phyloP scores from a whole-genome alignment of 177 flowering plant genomes.

The Vitis hybrid region DNA sequence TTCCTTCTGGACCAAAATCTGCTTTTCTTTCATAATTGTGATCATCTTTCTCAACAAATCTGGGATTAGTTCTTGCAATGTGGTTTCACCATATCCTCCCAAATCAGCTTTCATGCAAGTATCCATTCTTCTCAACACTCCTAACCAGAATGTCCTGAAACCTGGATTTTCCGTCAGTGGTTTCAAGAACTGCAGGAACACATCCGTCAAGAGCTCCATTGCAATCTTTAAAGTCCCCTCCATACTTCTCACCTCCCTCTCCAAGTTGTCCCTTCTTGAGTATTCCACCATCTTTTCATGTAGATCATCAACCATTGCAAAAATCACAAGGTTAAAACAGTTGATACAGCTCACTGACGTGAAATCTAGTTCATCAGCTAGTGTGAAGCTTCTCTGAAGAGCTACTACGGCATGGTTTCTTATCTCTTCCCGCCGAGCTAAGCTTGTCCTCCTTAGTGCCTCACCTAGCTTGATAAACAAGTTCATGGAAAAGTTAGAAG shows the following conservation, averaged over 20 bases:
- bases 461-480: conserved; percentile 73
- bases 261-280: conserved; percentile 71
- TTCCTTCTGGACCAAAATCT: conserved; percentile 51
- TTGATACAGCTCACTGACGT: conserved; percentile 46
- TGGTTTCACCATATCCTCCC: conserved; percentile 51
- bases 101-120: conserved; percentile 88
- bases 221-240: conserved; percentile 70
- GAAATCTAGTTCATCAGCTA: conserved; percentile 63
- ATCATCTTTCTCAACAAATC: conserved; percentile 65
- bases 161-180: conserved; percentile 48
- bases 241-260: conserved; percentile 77
- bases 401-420: conserved; percentile 69
- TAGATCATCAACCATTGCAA: conserved; percentile 90
- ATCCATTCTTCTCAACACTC: conserved; percentile 85
- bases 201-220: conserved; percentile 72
- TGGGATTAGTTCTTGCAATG: conserved; percentile 50
- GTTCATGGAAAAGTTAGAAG: conserved; percentile 30
- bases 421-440: conserved; percentile 84
- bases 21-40: conserved; percentile 61
- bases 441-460: conserved; percentile 63
- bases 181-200: conserved; percentile 58
- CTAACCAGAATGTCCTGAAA: conserved; percentile 80
- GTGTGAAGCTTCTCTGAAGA: conserved; percentile 46
- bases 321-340: conserved; percentile 64
- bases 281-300: conserved; percentile 88